Percentiles rank a stretch among this genome's conserved stretches.
These are phyloP conservation scores for Paramyrothecium sp. DNA, from an alignment of 2,329 filamentous ascomycete species.

Conservation along the genomic window DNA sequence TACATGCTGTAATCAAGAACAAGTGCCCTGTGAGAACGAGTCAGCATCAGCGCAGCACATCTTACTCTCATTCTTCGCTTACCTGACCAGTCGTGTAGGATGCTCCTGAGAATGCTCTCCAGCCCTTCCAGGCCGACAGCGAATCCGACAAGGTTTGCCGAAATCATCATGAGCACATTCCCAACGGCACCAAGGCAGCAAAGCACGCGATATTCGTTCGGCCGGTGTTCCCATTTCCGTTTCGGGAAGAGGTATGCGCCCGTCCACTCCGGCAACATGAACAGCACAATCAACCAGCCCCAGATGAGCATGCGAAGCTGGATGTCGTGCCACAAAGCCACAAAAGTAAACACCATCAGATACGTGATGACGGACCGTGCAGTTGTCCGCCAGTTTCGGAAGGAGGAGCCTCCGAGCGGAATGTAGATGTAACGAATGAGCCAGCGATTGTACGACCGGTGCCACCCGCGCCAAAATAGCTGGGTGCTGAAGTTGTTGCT, in stretches of 20 bases:
- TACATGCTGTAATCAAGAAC: constrained; percentile 71
- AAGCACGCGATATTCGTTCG: constrained; percentile 74
- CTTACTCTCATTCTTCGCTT: constrained; percentile 17
- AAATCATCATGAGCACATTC: constrained; percentile 94
- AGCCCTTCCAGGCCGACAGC: constrained; percentile 88
- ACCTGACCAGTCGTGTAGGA: constrained; percentile 73
- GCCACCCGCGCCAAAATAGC: constrained; percentile 95
- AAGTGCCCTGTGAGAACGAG: constrained; percentile 50
- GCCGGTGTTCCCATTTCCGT: constrained; percentile 66
- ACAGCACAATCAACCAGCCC: constrained; percentile 95
- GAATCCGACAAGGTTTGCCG: constrained; percentile 92
- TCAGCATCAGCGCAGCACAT: constrained; percentile 15
- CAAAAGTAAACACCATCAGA: constrained; percentile 88
- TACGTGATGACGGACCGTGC: constrained; percentile 71
- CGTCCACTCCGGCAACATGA: constrained; percentile 85
- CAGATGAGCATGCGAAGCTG: constrained; percentile 86
- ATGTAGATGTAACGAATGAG: constrained; percentile 91
- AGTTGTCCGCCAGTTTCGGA: constrained; percentile 40
- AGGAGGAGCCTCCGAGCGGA: constrained; percentile 73
- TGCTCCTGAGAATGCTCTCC: constrained; percentile 70
- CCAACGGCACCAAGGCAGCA: constrained; percentile 77
- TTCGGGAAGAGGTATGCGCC: constrained; percentile 71
- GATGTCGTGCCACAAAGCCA: constrained; percentile 97
- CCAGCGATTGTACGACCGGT: constrained; percentile 94
- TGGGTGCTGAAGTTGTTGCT: constrained; percentile 90